Evolutionary conservation across 139 green algal genomes (phyloP).

Genomic region (Eudorina sp.): DNA sequence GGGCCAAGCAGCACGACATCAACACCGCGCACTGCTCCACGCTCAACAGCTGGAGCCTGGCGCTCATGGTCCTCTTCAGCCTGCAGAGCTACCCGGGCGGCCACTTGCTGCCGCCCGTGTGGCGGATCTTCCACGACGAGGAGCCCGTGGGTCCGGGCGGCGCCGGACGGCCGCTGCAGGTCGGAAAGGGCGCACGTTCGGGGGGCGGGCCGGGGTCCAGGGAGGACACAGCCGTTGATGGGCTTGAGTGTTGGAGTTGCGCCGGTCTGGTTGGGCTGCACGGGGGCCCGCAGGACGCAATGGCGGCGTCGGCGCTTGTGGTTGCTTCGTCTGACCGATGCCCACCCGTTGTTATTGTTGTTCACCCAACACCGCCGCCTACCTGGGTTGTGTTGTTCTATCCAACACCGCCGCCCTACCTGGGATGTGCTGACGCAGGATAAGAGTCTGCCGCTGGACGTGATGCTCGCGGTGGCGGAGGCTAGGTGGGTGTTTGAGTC

Average conservation of each 20-base stretch:
- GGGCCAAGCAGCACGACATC: slow-evolving; percentile 48
- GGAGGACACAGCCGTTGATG: no score
- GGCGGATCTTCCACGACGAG: slow-evolving; percentile 29
- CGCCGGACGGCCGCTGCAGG: slow-evolving; percentile 5
- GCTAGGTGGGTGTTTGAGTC: slow-evolving; percentile 8
- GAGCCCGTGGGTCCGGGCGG: background rate
- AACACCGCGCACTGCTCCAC: slow-evolving; percentile 35
- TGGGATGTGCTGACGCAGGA: slow-evolving; percentile 23
- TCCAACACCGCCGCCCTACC: no score
- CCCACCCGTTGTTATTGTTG: no score
- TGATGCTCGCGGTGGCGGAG: slow-evolving; percentile 13
- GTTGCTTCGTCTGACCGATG: no score
- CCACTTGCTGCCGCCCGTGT: slow-evolving; percentile 33
- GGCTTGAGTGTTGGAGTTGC: no score
- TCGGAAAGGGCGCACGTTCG: background rate
- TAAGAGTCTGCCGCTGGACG: background rate
- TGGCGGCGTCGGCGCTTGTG: no score
- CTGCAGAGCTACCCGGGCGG: slow-evolving; percentile 10
- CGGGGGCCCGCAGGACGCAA: no score
- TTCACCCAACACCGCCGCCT: no score
- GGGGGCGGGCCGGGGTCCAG: no score
- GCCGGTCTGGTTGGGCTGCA: no score
- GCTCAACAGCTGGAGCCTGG: slow-evolving; percentile 41
- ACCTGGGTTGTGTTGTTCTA: no score
- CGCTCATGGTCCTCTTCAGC: slow-evolving; percentile 47